phyloP scores from a whole-genome alignment of 371 early-diverging fungal genomes.

The Mucor mucedo region DNA sequence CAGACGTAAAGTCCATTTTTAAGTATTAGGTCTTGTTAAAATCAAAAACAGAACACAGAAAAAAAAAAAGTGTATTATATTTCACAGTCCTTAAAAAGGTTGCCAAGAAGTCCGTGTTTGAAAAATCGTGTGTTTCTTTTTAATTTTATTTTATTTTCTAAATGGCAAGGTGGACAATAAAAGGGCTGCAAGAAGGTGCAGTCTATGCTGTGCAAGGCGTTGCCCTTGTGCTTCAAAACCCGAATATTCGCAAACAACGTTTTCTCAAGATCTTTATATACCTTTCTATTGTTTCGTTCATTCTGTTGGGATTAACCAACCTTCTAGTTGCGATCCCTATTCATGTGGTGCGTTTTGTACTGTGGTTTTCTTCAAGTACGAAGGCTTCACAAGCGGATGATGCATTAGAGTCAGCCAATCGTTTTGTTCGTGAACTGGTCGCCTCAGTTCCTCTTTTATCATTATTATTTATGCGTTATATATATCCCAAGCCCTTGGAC shows the following conservation, averaged over 20 bases:
- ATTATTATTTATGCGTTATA: conserved; percentile 64
- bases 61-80: no score
- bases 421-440: conserved; percentile 44
- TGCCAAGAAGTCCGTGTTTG: conserved; percentile 3
- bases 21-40: neutral
- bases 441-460: conserved; percentile 58
- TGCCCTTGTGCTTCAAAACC: conserved; percentile 52
- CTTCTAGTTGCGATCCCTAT: conserved; percentile 43
- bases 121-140: conserved; percentile 10
- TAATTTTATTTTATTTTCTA: conserved; percentile 3
- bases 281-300: conserved; percentile 53
- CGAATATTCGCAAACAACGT: conserved; percentile 52
- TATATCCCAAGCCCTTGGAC: conserved; percentile 70
- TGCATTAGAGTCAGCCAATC: conserved; percentile 19
- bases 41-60: no score
- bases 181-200: conserved; percentile 47
- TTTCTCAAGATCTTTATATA: conserved; percentile 56
- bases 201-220: conserved; percentile 58
- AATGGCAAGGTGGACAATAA: conserved; percentile 50
- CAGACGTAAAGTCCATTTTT: conserved; percentile 49
- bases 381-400: conserved; percentile 30
- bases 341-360: conserved; percentile 37
- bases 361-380: conserved; percentile 34
- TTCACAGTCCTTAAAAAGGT: neutral
- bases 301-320: conserved; percentile 49